Evolutionary conservation across 768 basidiomycete species (phyloP).

Genomic region (Jaapia argillacea): DNA sequence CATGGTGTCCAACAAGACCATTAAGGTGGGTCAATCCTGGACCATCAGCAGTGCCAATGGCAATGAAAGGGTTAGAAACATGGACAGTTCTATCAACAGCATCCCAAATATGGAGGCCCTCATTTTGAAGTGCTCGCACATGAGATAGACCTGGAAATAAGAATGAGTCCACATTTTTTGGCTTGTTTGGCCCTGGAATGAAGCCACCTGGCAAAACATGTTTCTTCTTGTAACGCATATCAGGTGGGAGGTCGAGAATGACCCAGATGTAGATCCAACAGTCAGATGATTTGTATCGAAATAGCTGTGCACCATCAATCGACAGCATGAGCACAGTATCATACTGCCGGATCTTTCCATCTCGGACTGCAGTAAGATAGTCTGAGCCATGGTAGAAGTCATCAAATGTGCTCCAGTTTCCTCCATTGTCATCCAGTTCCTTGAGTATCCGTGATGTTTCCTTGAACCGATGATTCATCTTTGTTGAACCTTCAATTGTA

Average conservation of each 20-base stretch:
- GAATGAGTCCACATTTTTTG: slow-evolving; percentile 22
- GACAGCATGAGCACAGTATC: slow-evolving; percentile 27
- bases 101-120: slow-evolving; percentile 25
- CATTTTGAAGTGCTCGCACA: slow-evolving; percentile 19
- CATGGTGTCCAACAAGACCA: slow-evolving; percentile 24
- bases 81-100: slow-evolving; percentile 8
- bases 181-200: slow-evolving; percentile 27
- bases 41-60: slow-evolving; percentile 17
- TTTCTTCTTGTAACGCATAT: slow-evolving; percentile 20
- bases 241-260: slow-evolving; percentile 17
- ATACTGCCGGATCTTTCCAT: slow-evolving; percentile 11
- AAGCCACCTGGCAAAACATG: slow-evolving; percentile 21
- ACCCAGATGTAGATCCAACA: slow-evolving; percentile 34
- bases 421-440: slow-evolving; percentile 10
- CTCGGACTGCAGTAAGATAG: slow-evolving; percentile 12
- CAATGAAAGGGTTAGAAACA: slow-evolving; percentile 11
- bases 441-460: slow-evolving; percentile 10
- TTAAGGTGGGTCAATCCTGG: slow-evolving; percentile 18
- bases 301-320: slow-evolving; percentile 33
- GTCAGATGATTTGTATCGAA: slow-evolving; percentile 30
- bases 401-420: slow-evolving; percentile 18
- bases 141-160: slow-evolving; percentile 25
- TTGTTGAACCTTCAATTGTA: slow-evolving; percentile 9
- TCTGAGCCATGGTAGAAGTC: slow-evolving; percentile 14
- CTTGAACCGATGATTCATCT: slow-evolving; percentile 19